Base-by-base conservation (phyloP, 768 basidiomycete genomes). In the Tulasnella sp. region DNA sequence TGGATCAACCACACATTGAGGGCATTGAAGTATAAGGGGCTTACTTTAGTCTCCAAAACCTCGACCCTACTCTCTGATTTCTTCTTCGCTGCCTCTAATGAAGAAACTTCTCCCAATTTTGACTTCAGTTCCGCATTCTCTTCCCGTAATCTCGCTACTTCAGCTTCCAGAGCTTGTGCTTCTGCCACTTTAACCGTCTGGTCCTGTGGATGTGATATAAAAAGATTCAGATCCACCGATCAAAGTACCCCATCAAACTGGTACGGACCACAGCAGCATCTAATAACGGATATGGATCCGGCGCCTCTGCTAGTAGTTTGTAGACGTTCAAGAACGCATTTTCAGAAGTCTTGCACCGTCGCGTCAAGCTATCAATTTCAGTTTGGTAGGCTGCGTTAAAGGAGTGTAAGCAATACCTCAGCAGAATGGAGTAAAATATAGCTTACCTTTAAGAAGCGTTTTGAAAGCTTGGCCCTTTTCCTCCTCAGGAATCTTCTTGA, bases 311-410 rank as follows among this genome's bases (percentile, higher is more conserved):
- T 6, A 99, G 67, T 19, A 93, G 78, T 63, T 98, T 98, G 73
- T 98, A 98, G 16, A 92, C 83, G 59, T 81, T 88, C n/a, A 98
- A 71, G 66, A 99, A 98, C 0, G 91, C 87, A 60, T 85, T 92
- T 71, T 99, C 95, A 8, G 91, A 84, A 20, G 76, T 67, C 63
- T 96, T 96, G 33, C 83, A 87, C 7, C 95, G 83, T 58, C 87
- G 84, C 0, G 93, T 98, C 57, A 99, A 78, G 61, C 71, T 82
- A 70, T 99, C 95, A 52, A 99, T 96, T 68, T 98, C 95, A 27
- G 49, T 55, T 37, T 55, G 54, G 29, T 55, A 55, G 16, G 54
- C 54, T 55, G 39, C 12, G 34, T 20, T 5, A 31, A 13, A 19
- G 27, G 20, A n/a, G 27, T 24, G 19, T 20, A 25, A 28, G 10